phyloP scores from a whole-genome alignment of 2,329 filamentous ascomycete species.

The Exophiala lecanii-corni region DNA sequence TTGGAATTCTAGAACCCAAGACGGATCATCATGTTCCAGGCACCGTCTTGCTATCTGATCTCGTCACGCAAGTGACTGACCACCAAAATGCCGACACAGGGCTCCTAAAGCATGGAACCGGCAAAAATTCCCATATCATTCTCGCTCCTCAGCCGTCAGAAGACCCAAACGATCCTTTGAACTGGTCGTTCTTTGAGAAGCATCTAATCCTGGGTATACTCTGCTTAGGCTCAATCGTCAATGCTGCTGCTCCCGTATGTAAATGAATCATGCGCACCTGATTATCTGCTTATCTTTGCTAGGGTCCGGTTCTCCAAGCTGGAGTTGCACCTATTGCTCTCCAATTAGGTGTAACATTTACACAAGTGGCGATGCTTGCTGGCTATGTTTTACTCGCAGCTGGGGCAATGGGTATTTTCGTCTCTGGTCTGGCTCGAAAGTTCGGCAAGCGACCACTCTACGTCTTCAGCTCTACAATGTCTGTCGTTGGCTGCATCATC shows the following conservation, averaged over 20 bases:
- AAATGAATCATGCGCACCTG: background rate
- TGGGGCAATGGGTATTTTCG: conserved; percentile 11
- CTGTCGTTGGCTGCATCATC: conserved; percentile 34
- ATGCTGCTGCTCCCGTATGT: conserved; percentile 9
- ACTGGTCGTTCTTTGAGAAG: conserved; percentile 33
- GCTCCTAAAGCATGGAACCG: conserved; percentile 15
- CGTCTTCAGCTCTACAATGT: conserved; percentile 33
- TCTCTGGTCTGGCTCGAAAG: conserved; percentile 35
- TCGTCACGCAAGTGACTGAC: too few species aligned
- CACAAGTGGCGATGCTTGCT: conserved; percentile 12
- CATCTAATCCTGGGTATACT: conserved; percentile 35
- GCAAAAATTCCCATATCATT: conserved; percentile 20
- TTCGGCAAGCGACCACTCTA: conserved; percentile 40
- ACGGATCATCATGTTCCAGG: conserved; percentile 29
- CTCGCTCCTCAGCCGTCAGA: conserved; percentile 35
- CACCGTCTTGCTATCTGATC: conserved; percentile 29
- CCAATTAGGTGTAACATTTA: conserved; percentile 2
- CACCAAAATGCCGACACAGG: too few species aligned
- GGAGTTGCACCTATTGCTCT: conserved; percentile 29
- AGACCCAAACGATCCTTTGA: conserved; percentile 37
- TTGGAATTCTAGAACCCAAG: conserved; percentile 30
- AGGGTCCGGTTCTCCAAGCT: conserved; percentile 37
- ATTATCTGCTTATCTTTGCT: conserved; percentile 18
- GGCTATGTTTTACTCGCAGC: conserved; percentile 17
- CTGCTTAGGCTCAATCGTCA: conserved; percentile 34